phyloP scores from a whole-genome alignment of 2,329 filamentous ascomycete species.

The Phialocephala sp. region DNA sequence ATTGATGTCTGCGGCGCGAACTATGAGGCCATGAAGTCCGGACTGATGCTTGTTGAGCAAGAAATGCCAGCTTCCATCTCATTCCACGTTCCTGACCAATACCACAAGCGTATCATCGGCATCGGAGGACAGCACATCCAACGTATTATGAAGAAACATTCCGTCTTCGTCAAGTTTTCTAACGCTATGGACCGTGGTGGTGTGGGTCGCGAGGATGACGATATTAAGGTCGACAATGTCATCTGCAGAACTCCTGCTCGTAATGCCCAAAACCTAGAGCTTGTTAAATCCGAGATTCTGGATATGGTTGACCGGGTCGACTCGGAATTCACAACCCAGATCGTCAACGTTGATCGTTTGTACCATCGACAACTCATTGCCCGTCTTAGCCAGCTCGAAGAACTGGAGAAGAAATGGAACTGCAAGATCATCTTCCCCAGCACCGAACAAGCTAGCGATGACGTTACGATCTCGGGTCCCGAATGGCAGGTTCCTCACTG shows the following conservation, averaged over 20 bases:
- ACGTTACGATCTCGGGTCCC: conserved; percentile 92
- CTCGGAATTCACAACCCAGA: conserved; percentile 94
- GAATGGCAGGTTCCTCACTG: conserved; percentile 98
- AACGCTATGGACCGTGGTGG: conserved; percentile 97
- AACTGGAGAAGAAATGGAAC: conserved; percentile 98
- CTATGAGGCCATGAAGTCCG: conserved; percentile 94
- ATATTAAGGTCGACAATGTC: conserved; percentile 98
- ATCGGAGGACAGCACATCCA: conserved; percentile 99
- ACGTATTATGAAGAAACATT: conserved; percentile 99
- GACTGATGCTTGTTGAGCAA: conserved; percentile 90
- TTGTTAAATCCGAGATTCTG: conserved; percentile 98
- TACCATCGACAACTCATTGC: conserved; percentile 94
- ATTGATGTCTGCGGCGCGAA: conserved; percentile 94
- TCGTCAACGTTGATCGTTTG: conserved; percentile 89
- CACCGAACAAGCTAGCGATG: conserved; percentile 95
- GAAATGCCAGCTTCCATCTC: conserved; percentile 99
- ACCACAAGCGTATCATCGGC: conserved; percentile 98
- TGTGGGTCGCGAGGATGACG: conserved; percentile 93
- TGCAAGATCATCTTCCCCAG: conserved; percentile 99
- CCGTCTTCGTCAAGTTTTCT: conserved; percentile 98
- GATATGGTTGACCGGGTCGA: conserved; percentile 92
- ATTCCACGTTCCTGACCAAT: conserved; percentile 98
- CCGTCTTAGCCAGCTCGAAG: conserved; percentile 87
- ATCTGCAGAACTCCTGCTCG: conserved; percentile 97
- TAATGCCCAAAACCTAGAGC: conserved; percentile 94